Evolutionary conservation across 805 yeast genomes (phyloP).

Genomic region (Saccharomycopsis sp.): DNA sequence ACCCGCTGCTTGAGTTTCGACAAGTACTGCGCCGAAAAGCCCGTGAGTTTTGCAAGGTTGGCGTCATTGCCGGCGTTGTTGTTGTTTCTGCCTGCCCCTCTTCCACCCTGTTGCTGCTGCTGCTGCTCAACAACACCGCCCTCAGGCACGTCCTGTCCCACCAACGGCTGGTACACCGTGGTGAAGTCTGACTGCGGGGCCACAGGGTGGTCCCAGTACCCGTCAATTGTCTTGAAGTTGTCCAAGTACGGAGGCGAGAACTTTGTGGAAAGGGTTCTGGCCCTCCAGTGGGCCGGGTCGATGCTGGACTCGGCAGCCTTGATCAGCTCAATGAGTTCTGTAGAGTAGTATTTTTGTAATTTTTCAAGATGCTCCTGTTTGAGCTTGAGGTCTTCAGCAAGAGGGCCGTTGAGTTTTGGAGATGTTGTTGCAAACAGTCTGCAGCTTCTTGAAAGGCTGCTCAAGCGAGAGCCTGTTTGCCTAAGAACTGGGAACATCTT

Average conservation of each 20-base stretch:
- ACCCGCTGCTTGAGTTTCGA: slow-evolving; percentile 55
- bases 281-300: slow-evolving; percentile 49
- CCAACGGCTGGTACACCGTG: slow-evolving; percentile 50
- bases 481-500: too few species aligned
- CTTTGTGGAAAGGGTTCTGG: slow-evolving; percentile 35
- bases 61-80: slow-evolving; percentile 33
- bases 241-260: slow-evolving; percentile 67
- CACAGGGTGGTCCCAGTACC: slow-evolving; percentile 62
- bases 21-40: slow-evolving; percentile 54
- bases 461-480: too few species aligned
- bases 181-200: slow-evolving; percentile 38
- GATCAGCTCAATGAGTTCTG: slow-evolving; percentile 72
- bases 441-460: too few species aligned
- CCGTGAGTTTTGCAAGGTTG: slow-evolving; percentile 53
- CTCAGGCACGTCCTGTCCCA: slow-evolving; percentile 46
- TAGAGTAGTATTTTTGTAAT: slow-evolving; percentile 69
- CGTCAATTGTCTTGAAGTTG: slow-evolving; percentile 64
- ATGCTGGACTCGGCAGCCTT: slow-evolving; percentile 70
- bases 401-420: not conserved
- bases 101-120: slow-evolving; percentile 22
- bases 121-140: slow-evolving; percentile 27
- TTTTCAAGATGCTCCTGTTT: slow-evolving; percentile 30
- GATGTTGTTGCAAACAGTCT: not conserved
- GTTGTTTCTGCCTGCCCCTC: slow-evolving; percentile 21
- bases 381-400: slow-evolving; percentile 20